phyloP scores from a whole-genome alignment of 2,329 filamentous ascomycete species.

The Fusarium ramigenum region DNA sequence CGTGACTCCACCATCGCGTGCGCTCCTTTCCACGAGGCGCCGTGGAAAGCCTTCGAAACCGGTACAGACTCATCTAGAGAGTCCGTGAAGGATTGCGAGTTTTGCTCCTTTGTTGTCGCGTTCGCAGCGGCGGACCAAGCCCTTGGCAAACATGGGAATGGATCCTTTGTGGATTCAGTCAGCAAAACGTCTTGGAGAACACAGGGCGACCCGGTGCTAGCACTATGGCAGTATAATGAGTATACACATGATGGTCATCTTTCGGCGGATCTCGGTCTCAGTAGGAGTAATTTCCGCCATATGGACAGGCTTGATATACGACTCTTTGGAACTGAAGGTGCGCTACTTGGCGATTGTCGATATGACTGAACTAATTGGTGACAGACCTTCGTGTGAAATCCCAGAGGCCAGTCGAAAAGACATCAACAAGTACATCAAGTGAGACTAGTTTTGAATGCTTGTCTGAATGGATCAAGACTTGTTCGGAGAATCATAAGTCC shows the following conservation, averaged over 20 bases:
- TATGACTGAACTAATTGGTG: not conserved
- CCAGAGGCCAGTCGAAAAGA: not conserved
- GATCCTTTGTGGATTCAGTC: not conserved
- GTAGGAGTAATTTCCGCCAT: not conserved
- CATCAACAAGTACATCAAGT: not conserved
- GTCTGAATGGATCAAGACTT: not conserved
- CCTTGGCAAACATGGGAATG: not conserved
- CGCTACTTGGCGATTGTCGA: accelerated
- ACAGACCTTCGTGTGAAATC: not conserved
- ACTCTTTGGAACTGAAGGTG: not conserved
- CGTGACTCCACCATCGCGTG: not conserved
- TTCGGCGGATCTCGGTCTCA: not conserved
- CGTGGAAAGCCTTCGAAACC: not conserved
- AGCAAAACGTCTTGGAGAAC: too few species aligned
- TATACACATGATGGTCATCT: not conserved
- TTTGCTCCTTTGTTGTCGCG: not conserved
- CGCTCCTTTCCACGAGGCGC: not conserved
- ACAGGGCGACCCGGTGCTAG: not conserved
- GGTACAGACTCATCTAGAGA: not conserved
- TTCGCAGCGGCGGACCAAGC: not conserved
- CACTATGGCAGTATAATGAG: not conserved
- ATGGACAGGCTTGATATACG: not conserved
- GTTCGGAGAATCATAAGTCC: not conserved
- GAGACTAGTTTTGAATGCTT: not conserved
- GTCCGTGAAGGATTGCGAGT: not conserved